Base-by-base conservation (phyloP, 2,329 filamentous ascomycete species). In the Parastagonospora avenae region DNA sequence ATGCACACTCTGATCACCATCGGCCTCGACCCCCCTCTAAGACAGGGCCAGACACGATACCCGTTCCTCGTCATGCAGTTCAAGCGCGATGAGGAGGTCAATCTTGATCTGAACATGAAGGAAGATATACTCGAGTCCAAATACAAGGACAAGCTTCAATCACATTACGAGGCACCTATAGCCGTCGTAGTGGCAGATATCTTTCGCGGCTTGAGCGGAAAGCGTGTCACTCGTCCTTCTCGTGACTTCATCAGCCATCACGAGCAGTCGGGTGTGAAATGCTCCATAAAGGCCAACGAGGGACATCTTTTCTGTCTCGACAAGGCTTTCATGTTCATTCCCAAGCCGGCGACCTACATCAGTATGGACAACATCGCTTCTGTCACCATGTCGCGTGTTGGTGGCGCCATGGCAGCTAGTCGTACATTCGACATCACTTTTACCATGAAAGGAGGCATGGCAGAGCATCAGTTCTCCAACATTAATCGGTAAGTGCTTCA, bases 21-120 rank as follows among this genome's bases (percentile, higher is more conserved):
- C 60, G 94, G 95, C 46, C 82, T 99, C 31, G 94, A 99, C 68
- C 94, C 94, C 19, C 94, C 94, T 31, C 83, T 99, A 56, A 89
- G 95, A 57, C 94, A 99, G 78, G 94, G 94, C 64, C 94, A 99
- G 78, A 99, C 94, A 9, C 85, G 94, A 67, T 99, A 99, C 73
- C 94, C 94, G 8, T 99, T 99, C 79, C 82, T 99, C 59, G 94
- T 99, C 46, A 99, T 99, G 93, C 94, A 99, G 70, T 91, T 97
- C 74, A 97, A 97, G 82, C 88, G 92, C 64, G 94, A 99, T 64
- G 94, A 99, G 70, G 94, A 99, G 76, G 92, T 97, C 29, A 93
- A 91, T 36, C 89, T 99, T 54, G 94, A 97, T 71, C 81, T 99
- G 44, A 99, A 99, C 77, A 91, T 99, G 78, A 92, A 92, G 42